Base-by-base conservation (phyloP, 257 asterid species). In the Lithospermum erythrorhizon region DNA sequence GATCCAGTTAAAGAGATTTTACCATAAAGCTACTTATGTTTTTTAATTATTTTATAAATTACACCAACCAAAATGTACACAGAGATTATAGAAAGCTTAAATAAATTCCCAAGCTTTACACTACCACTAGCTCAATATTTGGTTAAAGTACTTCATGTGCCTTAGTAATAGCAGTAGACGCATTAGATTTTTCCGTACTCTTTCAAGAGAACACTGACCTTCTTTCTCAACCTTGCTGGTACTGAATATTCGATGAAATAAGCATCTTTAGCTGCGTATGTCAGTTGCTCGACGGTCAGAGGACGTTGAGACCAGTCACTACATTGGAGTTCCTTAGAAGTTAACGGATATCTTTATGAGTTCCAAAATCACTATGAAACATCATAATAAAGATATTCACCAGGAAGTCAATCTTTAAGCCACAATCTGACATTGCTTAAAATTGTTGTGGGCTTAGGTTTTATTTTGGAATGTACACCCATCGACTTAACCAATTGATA, bases 261-360 rank as follows among this genome's bases (percentile, higher is more conserved):
- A 70, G 97, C 97, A 82, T 93, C 97, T 32, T 69, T 79, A 54
- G 95, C 98, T 21, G 98, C 97, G 72, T 93, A 93, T 51, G 5
- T 64, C 83, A 82, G 86, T 76, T 93, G 97, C 72, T 84, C 87
- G 72, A 84, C 87, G 37, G 95, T 78, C 30, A 89, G 80, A 65
- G 98, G 98, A 24, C 95, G 95, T 23, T 70, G 80, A 8, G 97
- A 93, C 98, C 98, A 93, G 70, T 93, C 98, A 70, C 98, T 89
- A 74, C 98, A 93, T 72, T 93, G 97, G 70, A 82, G 86, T 73
- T 91, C 98, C 98, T 91, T 75, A 57, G 70, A 48, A 41, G 27
- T 10, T 3, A 6, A 22, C 21, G 24, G 11, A n/a, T 22, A 22
- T 9, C 30, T 8, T 6, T 17, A 53, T 11, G 13, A 14, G 6